These are phyloP conservation scores for Aspergillus cavernicola DNA, from an alignment of 495 filamentous ascomycete genomes.

Conservation along the genomic window DNA sequence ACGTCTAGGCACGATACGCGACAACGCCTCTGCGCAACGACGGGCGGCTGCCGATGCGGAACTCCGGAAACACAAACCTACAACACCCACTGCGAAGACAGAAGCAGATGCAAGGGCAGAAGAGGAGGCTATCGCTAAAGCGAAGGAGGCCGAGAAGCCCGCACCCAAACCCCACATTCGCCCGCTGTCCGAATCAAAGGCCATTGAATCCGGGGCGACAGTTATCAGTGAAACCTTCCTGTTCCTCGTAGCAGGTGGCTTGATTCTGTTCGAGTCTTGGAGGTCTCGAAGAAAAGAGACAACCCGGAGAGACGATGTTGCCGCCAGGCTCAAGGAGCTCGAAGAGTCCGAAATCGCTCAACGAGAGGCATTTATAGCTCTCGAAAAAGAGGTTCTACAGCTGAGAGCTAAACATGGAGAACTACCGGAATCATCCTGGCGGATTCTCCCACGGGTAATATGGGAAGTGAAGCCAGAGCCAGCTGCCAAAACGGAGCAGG, in stretches of 20 bases:
- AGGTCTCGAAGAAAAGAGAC: constrained; percentile 73
- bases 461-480: constrained; percentile 33
- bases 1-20: constrained; percentile 78
- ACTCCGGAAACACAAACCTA: constrained; percentile 57
- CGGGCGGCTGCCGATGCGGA: constrained; percentile 48
- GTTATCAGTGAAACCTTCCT: constrained; percentile 92
- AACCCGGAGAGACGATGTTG: constrained; percentile 70
- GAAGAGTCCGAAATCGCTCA: constrained; percentile 59
- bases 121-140: constrained; percentile 47
- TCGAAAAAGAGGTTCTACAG: constrained; percentile 66
- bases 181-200: constrained; percentile 84
- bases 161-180: constrained; percentile 54
- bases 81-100: constrained; percentile 75
- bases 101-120: constrained; percentile 67
- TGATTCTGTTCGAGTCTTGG: constrained; percentile 82
- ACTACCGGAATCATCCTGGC: constrained; percentile 21
- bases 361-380: constrained; percentile 52
- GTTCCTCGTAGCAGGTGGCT: constrained; percentile 68
- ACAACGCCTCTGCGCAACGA: constrained; percentile 58
- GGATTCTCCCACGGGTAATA: constrained; percentile 44
- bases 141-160: constrained; percentile 47
- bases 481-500: constrained; percentile 24
- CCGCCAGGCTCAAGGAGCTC: constrained; percentile 61
- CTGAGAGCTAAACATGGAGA: constrained; percentile 46
- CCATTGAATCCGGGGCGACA: constrained; percentile 92